Evolutionary conservation across 345 rosid genomes (phyloP).

Genomic region (Citrus inodora): DNA sequence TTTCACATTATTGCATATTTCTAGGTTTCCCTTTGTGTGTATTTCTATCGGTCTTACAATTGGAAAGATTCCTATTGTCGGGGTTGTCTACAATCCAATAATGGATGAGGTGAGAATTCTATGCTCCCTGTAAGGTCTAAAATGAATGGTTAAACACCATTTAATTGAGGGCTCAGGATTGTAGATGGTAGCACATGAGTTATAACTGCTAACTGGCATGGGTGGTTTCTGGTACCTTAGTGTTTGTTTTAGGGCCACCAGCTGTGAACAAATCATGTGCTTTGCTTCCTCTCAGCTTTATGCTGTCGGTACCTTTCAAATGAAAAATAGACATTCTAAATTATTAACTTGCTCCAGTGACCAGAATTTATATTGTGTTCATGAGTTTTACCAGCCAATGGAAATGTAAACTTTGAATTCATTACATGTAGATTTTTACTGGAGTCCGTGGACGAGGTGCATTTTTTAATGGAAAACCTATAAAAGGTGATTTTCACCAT

Average conservation of each 20-base stretch:
- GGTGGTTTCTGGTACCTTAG: neutral
- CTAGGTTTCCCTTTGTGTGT: constrained; percentile 87
- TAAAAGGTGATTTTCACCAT: constrained; percentile 50
- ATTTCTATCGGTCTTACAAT: constrained; percentile 93
- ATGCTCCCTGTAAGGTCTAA: neutral
- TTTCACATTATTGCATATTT: constrained; percentile 2
- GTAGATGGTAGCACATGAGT: neutral
- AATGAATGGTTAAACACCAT: neutral
- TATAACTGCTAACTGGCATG: neutral
- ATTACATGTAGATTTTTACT: constrained; percentile 62
- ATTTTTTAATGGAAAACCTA: constrained; percentile 72
- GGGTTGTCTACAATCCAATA: constrained; percentile 92
- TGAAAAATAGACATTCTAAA: neutral
- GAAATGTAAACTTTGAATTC: constrained; percentile 10
- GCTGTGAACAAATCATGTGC: neutral
- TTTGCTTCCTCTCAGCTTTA: neutral
- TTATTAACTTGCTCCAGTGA: neutral
- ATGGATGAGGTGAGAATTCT: constrained; percentile 72
- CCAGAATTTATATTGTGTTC: neutral
- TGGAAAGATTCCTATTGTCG: constrained; percentile 73
- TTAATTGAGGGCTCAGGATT: neutral
- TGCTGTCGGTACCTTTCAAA: neutral
- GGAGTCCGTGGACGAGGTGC: constrained; percentile 79
- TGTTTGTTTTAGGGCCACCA: neutral
- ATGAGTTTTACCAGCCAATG: neutral